Evolutionary conservation across 2,329 filamentous ascomycete genomes (phyloP), one percentile per base, ranked within the genome.

Genomic region (Fusarium hostae): DNA sequence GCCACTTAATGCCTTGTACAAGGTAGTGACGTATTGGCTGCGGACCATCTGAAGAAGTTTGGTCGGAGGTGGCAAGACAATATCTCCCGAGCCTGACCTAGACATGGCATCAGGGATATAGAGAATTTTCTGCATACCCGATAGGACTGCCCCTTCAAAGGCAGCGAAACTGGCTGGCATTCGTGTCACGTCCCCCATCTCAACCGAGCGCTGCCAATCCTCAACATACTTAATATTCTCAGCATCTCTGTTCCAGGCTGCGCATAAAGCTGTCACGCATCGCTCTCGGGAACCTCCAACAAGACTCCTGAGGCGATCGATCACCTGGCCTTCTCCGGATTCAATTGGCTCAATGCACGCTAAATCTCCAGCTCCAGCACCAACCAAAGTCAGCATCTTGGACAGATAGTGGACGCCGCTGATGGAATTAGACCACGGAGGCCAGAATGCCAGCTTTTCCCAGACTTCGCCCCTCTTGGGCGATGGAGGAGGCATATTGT

Each of bases 361-460:
- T 86, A 98, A 91, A 77, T 98, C 95, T 32, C 92, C 92, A 3
- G 94, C 93, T 5, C 93, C 95, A 4, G 92, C 92, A n/a, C 95
- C 94, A 7, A 99, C 89, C 6, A 98, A 85, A 1, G 90, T 86
- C 26, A 98, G 85, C 79, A 96, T 91, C 79, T 92, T 94, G 55
- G 92, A 90, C 9, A 99, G 86, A 77, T 97, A 98, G 79, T 97
- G 90, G 3, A 95, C 93, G n/a, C 93, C 95, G 64, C 94, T 97
- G 28, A 98, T 84, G 0, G 95, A 95, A 78, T 98, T 98, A 4
- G 94, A 93, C 82, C 93, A 92, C 0, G 95, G 96, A 7, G 95
- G 95, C 95, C 95, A 98, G 81, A 98, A 99, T 0, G 95, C 95
- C 80, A 96, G 90, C 82, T 95, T 92, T 78, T 98, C 96, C 94